Conservation (phyloP, 2,329 filamentous ascomycete species). For the Xylaria sp. region DNA sequence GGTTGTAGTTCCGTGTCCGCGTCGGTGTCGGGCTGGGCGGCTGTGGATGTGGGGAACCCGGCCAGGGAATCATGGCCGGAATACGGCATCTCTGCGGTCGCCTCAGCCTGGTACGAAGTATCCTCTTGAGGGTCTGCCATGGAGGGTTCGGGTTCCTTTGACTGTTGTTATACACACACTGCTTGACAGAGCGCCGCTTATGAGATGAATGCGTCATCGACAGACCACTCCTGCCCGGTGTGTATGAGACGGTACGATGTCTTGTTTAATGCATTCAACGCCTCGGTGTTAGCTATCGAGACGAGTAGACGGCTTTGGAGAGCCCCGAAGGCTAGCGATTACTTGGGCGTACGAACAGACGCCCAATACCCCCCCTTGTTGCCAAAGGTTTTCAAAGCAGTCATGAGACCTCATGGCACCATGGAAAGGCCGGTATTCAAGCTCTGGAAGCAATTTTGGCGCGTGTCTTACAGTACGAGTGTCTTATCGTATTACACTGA, state of each 20-base stretch:
- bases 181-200: background rate
- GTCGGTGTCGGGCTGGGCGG: background rate
- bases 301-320: too few species aligned
- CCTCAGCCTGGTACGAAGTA: background rate
- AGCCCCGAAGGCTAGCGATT: too few species aligned
- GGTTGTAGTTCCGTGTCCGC: background rate
- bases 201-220: background rate
- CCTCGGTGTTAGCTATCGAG: too few species aligned
- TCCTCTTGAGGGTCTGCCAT: constrained; percentile 12
- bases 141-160: background rate
- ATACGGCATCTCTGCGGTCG: constrained; percentile 12
- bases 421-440: too few species aligned
- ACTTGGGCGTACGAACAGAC: background rate
- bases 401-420: too few species aligned
- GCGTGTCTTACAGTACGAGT: background rate
- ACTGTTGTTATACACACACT: background rate
- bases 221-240: too few species aligned
- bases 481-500: constrained; percentile 1
- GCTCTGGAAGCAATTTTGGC: too few species aligned
- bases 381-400: too few species aligned
- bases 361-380: too few species aligned
- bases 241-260: too few species aligned
- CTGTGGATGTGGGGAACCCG: constrained; percentile 19
- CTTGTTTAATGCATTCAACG: too few species aligned
- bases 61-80: background rate